Conservation (phyloP, 2,329 filamentous ascomycete genomes). For the Fusarium globosum region DNA sequence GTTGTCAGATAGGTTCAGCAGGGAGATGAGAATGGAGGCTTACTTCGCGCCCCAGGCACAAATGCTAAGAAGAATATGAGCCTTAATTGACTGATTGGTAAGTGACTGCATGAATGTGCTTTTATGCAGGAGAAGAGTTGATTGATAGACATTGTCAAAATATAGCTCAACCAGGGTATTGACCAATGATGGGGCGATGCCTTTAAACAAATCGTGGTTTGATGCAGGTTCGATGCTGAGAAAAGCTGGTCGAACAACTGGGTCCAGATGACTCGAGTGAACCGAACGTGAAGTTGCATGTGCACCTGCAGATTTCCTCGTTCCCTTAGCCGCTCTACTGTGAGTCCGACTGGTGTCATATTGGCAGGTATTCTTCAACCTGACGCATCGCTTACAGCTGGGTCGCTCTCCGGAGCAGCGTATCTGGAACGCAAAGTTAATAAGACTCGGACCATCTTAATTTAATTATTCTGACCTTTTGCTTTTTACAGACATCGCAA, state of each 20-base stretch:
- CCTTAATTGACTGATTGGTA: accelerated
- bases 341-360: background rate
- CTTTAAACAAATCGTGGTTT: background rate
- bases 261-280: too few species aligned
- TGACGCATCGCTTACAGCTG: conserved; percentile 27
- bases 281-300: too few species aligned
- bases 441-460: accelerated
- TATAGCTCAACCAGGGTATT: conserved; percentile 7
- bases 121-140: conserved; percentile 19
- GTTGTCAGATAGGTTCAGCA: accelerated
- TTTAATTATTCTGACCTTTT: conserved; percentile 4
- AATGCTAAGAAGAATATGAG: conserved; percentile 25
- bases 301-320: too few species aligned
- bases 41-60: conserved; percentile 40
- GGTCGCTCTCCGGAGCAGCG: conserved; percentile 34
- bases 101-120: background rate
- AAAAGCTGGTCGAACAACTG: too few species aligned
- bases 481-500: conserved; percentile 27
- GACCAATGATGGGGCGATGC: background rate
- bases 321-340: too few species aligned
- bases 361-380: conserved; percentile 3
- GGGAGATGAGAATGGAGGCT: background rate
- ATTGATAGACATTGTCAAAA: conserved; percentile 35
- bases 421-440: conserved; percentile 3
- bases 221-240: too few species aligned